Base-by-base conservation (phyloP, 768 basidiomycete species). In the Tylopilus plumbeoviolaceoides region DNA sequence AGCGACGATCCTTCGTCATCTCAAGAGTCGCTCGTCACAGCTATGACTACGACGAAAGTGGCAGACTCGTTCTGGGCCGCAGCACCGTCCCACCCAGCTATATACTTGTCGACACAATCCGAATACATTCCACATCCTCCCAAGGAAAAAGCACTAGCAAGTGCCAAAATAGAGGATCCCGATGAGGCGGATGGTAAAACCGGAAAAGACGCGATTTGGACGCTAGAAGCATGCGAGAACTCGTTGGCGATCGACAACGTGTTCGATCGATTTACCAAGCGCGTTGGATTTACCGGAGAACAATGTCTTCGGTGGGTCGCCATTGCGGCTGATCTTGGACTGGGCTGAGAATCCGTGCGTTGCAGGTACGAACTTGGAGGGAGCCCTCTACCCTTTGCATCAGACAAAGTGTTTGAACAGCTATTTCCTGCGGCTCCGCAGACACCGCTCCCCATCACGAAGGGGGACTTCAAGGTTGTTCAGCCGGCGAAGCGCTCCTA, bases 291-390 rank as follows among this genome's bases (percentile, higher is more conserved):
- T 56, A 84, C 87, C 63, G 84, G 85, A 23, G 80, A 87, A 59
- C 95, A 98, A 66, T 95, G 94, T 59, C 73, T 98, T 44, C 79
- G 95, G 92, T 94, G 52, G 31, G 67, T 59, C 45, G 36, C 30
- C 35, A 18, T 35, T 38, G 25, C 36, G 50, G 48, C 40, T 40
- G 41, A 25, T 33, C 27, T 33, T 25, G 8, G 18, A 41, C 30
- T 54, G 15, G 28, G 49, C 14, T 4, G 39, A 54, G 31, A 27
- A 50, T 39, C 1, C 39, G 38, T 47, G 42, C 44, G 40, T 50
- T 47, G 25, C 62, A 94, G 92, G 48, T 98, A 98, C 64, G 93
- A 97, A 43, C 75, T 94, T n/a, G 79, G 80, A 30, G 90, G 93
- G 21, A 79, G 73, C 1, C 95, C 95, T 2, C 74, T 98, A 4